Percentiles rank a stretch among this genome's conserved stretches.
Evolutionary conservation across 2,329 filamentous ascomycete genomes (phyloP).

Genomic region (Malbranchea cinnamomea): DNA sequence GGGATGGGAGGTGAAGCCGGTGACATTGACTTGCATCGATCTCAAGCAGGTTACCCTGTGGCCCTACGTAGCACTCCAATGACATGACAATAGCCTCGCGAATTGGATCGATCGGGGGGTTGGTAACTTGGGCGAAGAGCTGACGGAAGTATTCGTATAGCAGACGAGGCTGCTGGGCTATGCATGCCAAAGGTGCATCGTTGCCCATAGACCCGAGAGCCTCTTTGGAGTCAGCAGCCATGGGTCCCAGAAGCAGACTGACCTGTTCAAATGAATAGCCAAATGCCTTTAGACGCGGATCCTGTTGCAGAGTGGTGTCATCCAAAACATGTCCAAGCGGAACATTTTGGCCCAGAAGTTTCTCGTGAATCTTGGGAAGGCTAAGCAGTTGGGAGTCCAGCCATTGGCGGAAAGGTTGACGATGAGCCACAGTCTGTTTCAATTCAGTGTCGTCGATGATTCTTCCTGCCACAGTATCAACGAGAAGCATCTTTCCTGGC

Average conservation of each 20-base stretch:
- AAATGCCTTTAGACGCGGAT: constrained; percentile 70
- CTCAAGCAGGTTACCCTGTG: constrained; percentile 86
- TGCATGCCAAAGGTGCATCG: constrained; percentile 79
- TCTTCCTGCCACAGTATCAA: constrained; percentile 78
- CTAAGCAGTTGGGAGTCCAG: constrained; percentile 73
- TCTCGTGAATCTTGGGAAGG: constrained; percentile 55
- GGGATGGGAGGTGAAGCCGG: constrained; percentile 71
- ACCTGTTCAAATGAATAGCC: constrained; percentile 95
- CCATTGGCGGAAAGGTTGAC: constrained; percentile 80
- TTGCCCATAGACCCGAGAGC: constrained; percentile 97
- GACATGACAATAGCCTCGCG: constrained; percentile 98
- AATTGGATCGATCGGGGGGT: constrained; percentile 93
- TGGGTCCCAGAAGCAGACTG: constrained; percentile 76
- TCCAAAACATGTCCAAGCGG: constrained; percentile 56
- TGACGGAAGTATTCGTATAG: constrained; percentile 96
- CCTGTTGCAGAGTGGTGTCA: constrained; percentile 60
- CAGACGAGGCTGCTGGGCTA: constrained; percentile 76
- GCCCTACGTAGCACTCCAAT: constrained; percentile 86
- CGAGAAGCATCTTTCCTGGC: constrained; percentile 88
- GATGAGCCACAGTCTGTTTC: constrained; percentile 73
- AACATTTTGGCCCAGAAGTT: constrained; percentile 35
- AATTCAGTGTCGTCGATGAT: constrained; percentile 91
- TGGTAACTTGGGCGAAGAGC: constrained; percentile 94
- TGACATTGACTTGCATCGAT: constrained; percentile 85
- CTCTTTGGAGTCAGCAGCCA: constrained; percentile 96